Evolutionary conservation across 805 yeast species (phyloP).

Genomic region (Wickerhamiella vanderwaltii): DNA sequence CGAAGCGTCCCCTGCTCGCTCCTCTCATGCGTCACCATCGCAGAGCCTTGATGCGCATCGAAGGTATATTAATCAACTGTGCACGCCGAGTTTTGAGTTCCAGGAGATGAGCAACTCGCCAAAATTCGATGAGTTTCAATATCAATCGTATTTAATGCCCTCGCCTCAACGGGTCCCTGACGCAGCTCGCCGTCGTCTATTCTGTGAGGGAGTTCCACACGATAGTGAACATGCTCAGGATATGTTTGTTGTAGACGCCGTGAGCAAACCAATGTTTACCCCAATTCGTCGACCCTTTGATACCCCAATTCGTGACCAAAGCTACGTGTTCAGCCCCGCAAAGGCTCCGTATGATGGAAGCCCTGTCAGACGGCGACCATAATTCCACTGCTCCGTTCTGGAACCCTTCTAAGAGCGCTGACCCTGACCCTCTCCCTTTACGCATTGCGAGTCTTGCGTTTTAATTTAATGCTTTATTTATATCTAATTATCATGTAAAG

Average conservation of each 20-base stretch:
- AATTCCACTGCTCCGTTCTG: too few species aligned
- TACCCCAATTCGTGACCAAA: constrained; percentile 23
- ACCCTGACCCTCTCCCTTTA: too few species aligned
- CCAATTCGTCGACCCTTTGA: constrained; percentile 23
- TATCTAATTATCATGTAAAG: too few species aligned
- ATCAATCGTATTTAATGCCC: constrained; percentile 26
- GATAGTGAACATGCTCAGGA: constrained; percentile 9
- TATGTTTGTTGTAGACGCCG: constrained; percentile 32
- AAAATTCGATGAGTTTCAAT: neutral
- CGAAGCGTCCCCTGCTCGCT: constrained; percentile 2
- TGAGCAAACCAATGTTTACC: constrained; percentile 30
- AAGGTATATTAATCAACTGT: constrained; percentile 19
- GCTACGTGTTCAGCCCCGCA: constrained; percentile 22
- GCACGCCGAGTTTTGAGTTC: constrained; percentile 19
- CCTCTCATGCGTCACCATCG: constrained; percentile 15
- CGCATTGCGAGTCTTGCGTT: too few species aligned
- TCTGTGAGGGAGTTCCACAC: constrained; percentile 2
- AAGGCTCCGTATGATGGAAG: constrained; percentile 12
- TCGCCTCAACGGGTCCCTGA: constrained; percentile 9
- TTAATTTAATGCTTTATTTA: too few species aligned
- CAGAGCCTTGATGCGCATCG: constrained; percentile 22
- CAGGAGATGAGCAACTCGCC: neutral
- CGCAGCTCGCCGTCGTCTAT: constrained; percentile 12
- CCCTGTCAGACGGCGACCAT: neutral
- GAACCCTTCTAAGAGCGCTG: too few species aligned